Evolutionary conservation across 2,329 filamentous ascomycete species (phyloP), one percentile per base, ranked within the genome.

Genomic region (Colletotrichum acutatum): DNA sequence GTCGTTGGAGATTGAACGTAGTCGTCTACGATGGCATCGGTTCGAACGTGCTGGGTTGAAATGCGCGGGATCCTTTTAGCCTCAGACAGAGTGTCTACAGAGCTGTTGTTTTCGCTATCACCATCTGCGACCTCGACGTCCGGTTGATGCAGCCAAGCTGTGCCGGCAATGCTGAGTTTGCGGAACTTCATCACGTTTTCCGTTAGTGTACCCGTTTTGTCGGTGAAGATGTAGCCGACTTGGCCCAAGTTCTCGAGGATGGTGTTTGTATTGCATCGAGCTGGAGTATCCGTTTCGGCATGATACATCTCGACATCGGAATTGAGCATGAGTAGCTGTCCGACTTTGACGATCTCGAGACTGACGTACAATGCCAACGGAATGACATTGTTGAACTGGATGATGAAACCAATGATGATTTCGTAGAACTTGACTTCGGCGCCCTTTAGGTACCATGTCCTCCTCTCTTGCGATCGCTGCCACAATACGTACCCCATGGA

Each of bases 361-460:
- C 92, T 97, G 77, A 98, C 94, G 77, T 98, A 98, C 0, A 98
- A 88, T 0, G 95, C 95, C 19, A 98, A 88, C 0, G 96, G 96
- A 72, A 98, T 95, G 83, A 98, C 91, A 52, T 97, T 98, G 82
- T 98, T 98, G 84, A 97, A 97, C 91, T 98, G 96, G 83, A 98
- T 98, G 76, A 97, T 91, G 80, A 95, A 98, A 0, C 94, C 95
- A 32, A 96, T 92, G 75, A 98, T 92, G 72, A 97, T 95, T 42
- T 95, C 91, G 76, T 94, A 90, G 77, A 94, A 93, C 1, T 89
- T 87, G n/a, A 98, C 94, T 5, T 86, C 87, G 0, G 94, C 92
- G 67, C 90, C 83, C 4, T 86, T 81, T 22, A 98, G 85, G 78
- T 97, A 98, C 92, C 93, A 97, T 2, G 94, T 90, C 16, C 89